phyloP scores from a whole-genome alignment of 768 basidiomycete genomes.

The Trametes sanguinea region DNA sequence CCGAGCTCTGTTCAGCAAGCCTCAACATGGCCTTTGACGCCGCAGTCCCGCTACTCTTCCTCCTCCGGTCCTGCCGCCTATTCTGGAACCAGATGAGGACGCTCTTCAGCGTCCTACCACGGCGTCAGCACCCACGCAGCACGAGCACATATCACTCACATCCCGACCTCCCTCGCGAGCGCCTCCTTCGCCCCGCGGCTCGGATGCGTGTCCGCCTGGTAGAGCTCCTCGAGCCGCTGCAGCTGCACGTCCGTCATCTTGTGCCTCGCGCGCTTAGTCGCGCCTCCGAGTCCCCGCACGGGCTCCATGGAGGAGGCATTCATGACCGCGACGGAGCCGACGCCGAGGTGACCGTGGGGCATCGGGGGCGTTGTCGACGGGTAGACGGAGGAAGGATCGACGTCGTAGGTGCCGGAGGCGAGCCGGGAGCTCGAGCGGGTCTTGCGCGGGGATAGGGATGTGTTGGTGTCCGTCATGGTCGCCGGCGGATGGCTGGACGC shows the following conservation, averaged over 20 bases:
- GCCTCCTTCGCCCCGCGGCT: constrained; percentile 28
- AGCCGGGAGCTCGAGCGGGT: constrained; percentile 13
- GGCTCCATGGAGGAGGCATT: constrained; percentile 15
- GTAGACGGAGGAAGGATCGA: not conserved
- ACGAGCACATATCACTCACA: constrained; percentile 19
- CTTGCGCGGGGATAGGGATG: constrained; percentile 10
- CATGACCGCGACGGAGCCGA: not conserved
- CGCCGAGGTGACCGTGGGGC: not conserved
- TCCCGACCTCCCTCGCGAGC: constrained; percentile 27
- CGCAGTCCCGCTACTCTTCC: not conserved
- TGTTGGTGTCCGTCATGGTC: not conserved
- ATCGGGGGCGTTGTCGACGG: not conserved
- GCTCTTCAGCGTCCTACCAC: constrained; percentile 32
- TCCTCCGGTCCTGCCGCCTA: constrained; percentile 33
- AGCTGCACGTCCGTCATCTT: constrained; percentile 39
- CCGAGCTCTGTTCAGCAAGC: not conserved
- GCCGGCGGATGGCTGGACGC: not conserved
- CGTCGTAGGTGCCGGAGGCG: not conserved
- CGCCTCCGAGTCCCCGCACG: not conserved
- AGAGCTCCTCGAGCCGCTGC: constrained; percentile 29
- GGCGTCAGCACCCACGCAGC: too few relatives aligned
- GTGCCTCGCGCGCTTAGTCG: constrained; percentile 36
- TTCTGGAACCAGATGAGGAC: constrained; percentile 42
- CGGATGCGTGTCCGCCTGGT: constrained; percentile 29
- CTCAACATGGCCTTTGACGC: not conserved